Conservation (phyloP, 2,329 filamentous ascomycete species). For the Aspergillus sp. region DNA sequence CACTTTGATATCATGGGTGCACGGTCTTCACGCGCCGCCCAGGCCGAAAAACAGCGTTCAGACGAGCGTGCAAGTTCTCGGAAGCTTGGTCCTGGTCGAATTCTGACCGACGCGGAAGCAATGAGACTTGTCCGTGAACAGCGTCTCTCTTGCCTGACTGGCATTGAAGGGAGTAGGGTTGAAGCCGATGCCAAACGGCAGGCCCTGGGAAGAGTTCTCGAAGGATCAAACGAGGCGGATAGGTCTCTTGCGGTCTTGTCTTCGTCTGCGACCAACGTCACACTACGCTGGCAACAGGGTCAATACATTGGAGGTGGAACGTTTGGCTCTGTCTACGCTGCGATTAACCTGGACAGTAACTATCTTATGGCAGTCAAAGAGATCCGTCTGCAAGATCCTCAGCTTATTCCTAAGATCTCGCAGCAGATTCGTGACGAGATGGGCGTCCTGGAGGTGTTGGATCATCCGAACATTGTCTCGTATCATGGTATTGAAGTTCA, state of each 20-base stretch:
- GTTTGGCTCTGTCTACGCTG: slow-evolving; percentile 95
- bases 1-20: slow-evolving; percentile 99
- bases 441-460: slow-evolving; percentile 89
- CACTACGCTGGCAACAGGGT: slow-evolving; percentile 97
- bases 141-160: slow-evolving; percentile 69
- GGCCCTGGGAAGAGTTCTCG: slow-evolving; percentile 83
- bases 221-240: slow-evolving; percentile 94
- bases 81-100: slow-evolving; percentile 72
- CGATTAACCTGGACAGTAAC: slow-evolving; percentile 94
- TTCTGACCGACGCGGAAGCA: slow-evolving; percentile 82
- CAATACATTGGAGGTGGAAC: slow-evolving; percentile 96
- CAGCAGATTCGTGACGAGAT: slow-evolving; percentile 96
- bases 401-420: slow-evolving; percentile 90
- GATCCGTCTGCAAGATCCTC: slow-evolving; percentile 93
- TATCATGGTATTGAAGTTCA: slow-evolving; percentile 99
- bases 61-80: slow-evolving; percentile 77
- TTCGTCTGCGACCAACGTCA: slow-evolving; percentile 91
- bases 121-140: slow-evolving; percentile 71
- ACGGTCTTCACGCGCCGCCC: slow-evolving; percentile 85
- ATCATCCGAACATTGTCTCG: slow-evolving; percentile 96
- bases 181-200: slow-evolving; percentile 82
- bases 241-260: slow-evolving; percentile 91
- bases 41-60: slow-evolving; percentile 85
- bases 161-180: slow-evolving; percentile 75
- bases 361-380: slow-evolving; percentile 99